Evolutionary conservation across 805 yeast genomes (phyloP).

Genomic region (Tetrapisispora arboricola): DNA sequence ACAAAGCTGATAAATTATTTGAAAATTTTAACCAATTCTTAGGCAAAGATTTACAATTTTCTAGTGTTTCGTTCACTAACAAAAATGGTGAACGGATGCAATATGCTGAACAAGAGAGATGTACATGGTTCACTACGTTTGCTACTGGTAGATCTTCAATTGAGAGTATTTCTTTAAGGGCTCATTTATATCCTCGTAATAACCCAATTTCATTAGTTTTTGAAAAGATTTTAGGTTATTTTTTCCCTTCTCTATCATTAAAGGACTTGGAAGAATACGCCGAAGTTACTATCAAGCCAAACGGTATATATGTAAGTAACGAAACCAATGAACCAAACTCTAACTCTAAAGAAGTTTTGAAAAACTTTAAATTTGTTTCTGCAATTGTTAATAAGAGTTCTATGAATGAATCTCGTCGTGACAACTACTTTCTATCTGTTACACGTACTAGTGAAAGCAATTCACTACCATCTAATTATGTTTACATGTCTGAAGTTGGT

Average conservation of each 20-base stretch:
- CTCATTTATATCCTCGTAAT: conserved; percentile 69
- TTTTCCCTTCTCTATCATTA: conserved; percentile 44
- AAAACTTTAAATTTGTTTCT: conserved; percentile 49
- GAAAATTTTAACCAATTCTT: conserved; percentile 42
- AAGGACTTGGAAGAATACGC: conserved; percentile 46
- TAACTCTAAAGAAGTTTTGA: conserved; percentile 37
- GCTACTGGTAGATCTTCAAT: conserved; percentile 85
- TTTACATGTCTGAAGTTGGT: conserved; percentile 79
- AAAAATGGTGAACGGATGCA: conserved; percentile 13
- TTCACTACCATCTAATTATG: conserved; percentile 62
- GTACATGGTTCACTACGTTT: conserved; percentile 42
- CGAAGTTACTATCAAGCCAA: conserved; percentile 49
- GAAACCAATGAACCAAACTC: conserved; percentile 21
- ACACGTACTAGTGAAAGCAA: conserved; percentile 71
- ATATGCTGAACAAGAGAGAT: conserved; percentile 32
- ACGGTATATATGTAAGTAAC: conserved; percentile 22
- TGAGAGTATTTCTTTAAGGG: conserved; percentile 47
- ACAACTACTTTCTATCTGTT: conserved; percentile 72
- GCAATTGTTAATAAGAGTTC: conserved; percentile 77
- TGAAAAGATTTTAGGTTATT: conserved; percentile 51
- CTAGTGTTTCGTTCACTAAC: conserved; percentile 42
- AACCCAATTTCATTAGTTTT: conserved; percentile 57
- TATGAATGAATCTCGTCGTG: conserved; percentile 68
- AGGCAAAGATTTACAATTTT: conserved; percentile 48
- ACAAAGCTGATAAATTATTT: conserved; percentile 45